A percentile compares a stretch with the other conserved stretches of the same genome.
Evolutionary conservation across 2,329 filamentous ascomycete species (phyloP).

Genomic region (Rutstroemia sp.): DNA sequence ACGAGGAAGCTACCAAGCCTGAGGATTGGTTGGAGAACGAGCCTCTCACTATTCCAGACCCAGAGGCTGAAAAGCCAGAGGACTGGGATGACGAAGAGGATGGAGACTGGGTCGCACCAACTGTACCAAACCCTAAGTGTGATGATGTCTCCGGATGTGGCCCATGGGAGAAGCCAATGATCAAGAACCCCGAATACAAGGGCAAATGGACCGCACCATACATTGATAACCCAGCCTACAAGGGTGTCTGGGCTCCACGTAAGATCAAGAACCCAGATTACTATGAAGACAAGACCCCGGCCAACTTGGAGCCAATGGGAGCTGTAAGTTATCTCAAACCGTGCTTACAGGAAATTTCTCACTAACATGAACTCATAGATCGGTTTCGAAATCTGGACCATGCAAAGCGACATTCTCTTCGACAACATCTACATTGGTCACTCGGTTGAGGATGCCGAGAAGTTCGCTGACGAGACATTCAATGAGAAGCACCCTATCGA

Average conservation of each 20-base stretch:
- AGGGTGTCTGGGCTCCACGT: slow-evolving; percentile 87
- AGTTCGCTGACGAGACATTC: slow-evolving; percentile 84
- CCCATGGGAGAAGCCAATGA: slow-evolving; percentile 84
- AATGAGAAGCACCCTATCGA: slow-evolving; percentile 81
- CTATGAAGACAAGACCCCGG: slow-evolving; percentile 93
- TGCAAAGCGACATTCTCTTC: slow-evolving; percentile 98
- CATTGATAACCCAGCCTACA: slow-evolving; percentile 97
- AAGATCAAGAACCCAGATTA: slow-evolving; percentile 97
- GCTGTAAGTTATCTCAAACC: slow-evolving; percentile 57
- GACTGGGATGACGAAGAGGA: slow-evolving; percentile 99
- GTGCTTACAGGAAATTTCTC: slow-evolving; percentile 8
- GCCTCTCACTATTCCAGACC: slow-evolving; percentile 75
- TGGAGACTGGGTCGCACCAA: slow-evolving; percentile 84
- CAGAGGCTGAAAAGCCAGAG: slow-evolving; percentile 93
- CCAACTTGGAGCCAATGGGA: slow-evolving; percentile 97
- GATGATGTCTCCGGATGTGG: slow-evolving; percentile 89
- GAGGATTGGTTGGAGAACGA: slow-evolving; percentile 96
- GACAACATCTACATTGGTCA: slow-evolving; percentile 99
- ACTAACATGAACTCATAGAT: slow-evolving; percentile 46
- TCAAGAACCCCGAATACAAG: slow-evolving; percentile 89
- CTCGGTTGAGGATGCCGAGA: slow-evolving; percentile 85
- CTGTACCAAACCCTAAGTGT: slow-evolving; percentile 93
- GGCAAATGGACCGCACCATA: slow-evolving; percentile 89
- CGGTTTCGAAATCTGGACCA: slow-evolving; percentile 99
- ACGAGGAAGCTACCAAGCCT: slow-evolving; percentile 84